Base-by-base conservation (phyloP, 495 filamentous ascomycete species). In the Neurospora sp. region DNA sequence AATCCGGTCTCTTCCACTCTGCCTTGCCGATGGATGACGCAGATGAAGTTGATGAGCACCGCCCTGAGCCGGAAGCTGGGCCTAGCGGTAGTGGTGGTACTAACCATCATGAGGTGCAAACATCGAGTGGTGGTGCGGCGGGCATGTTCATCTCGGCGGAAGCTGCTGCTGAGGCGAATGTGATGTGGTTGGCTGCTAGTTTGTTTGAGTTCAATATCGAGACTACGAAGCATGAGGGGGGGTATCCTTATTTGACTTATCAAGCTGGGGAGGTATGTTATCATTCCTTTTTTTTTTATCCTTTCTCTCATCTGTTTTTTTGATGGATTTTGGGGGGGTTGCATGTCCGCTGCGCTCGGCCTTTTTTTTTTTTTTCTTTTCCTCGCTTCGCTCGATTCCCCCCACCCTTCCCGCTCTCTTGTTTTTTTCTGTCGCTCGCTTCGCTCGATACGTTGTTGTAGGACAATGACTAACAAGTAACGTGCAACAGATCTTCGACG, bases 171-270 rank as follows among this genome's bases (percentile, higher is more conserved):
- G 27, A 66, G 27, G 54, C 54, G 2, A 88, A 82, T 39, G 81
- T 89, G 5, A 83, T 99, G 39, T 99, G 97, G 85, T 85, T 98
- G 11, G 96, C 94, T 16, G 96, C 96, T 12, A 96, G 92, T 76
- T 87, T 98, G 18, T 98, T 96, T 79, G 93, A 97, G 78, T 99
- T 98, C 82, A 95, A 96, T 79, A 97, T 98, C 74, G 93, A 95
- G 75, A 92, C 91, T 39, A 91, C 92, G n/a, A 90, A 96, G 74
- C 89, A 91, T 66, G 96, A 98, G 83, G 96, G 92, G 73, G 96
- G 96, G 20, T 97, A 96, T 82, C 95, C 95, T 11, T 99, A 98
- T 82, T 83, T 99, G 77, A 97, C 92, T 60, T 99, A 98, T 83
- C 92, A 94, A 44, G 91, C 93, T 20, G 96, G 96, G 44, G 95